Percentiles rank a stretch among this genome's conserved stretches.
phyloP scores from a whole-genome alignment of 1,139 yeast species.

The Taphrina populina region DNA sequence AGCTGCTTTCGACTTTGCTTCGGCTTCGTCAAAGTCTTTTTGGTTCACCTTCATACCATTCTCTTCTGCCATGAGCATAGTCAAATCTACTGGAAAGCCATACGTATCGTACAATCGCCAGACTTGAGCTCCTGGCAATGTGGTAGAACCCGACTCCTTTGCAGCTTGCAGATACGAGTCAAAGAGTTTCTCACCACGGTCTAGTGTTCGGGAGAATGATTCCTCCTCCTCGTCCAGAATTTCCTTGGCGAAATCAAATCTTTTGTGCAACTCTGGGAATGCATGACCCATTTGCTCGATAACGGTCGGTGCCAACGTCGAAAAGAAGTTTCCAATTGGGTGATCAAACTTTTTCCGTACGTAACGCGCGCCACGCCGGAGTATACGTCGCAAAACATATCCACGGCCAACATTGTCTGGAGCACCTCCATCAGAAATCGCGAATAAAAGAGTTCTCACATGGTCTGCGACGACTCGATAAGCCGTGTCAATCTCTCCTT shows the following conservation, averaged over 20 bases:
- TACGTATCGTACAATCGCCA: constrained; percentile 99
- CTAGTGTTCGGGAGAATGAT: constrained; percentile 90
- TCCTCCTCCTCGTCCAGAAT: constrained; percentile 93
- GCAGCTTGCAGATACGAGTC: constrained; percentile 74
- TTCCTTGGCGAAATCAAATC: constrained; percentile 75
- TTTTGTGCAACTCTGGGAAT: constrained; percentile 77
- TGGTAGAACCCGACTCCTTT: constrained; percentile 72
- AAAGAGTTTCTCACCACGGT: constrained; percentile 94
- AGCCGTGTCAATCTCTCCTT: constrained; percentile 94
- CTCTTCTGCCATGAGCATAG: constrained; percentile 98
- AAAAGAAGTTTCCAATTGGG: constrained; percentile 91
- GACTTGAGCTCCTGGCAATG: constrained; percentile 86
- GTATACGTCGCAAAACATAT: constrained; percentile 89
- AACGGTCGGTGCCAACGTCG: constrained; percentile 86
- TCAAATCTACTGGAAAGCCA: constrained; percentile 98
- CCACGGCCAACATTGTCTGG: constrained; percentile 99
- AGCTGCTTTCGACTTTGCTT: constrained; percentile 64
- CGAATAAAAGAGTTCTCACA: constrained; percentile 92
- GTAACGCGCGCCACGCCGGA: constrained; percentile 96
- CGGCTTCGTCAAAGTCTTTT: constrained; percentile 85
- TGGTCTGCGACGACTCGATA: constrained; percentile 98
- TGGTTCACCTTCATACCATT: constrained; percentile 92
- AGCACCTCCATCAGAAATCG: constrained; percentile 97
- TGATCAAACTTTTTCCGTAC: constrained; percentile 94
- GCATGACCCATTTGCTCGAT: constrained; percentile 82